Base-by-base conservation (phyloP, 108 stramenopile genomes). In the Discostella stelligeroides region DNA sequence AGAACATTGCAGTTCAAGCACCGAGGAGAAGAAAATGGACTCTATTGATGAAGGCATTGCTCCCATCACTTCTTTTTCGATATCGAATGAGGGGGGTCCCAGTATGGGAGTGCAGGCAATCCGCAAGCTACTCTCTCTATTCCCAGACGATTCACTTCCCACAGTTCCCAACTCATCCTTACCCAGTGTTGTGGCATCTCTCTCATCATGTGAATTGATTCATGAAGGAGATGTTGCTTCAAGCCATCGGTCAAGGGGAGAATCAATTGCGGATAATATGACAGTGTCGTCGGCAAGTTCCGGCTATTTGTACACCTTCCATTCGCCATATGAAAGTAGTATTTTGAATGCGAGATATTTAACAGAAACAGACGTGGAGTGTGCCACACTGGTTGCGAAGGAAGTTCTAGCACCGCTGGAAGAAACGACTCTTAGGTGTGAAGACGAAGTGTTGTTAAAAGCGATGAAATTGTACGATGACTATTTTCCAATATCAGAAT, bases 321-420 rank as follows among this genome's bases (percentile, higher is more conserved):
- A 63, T 7, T 61, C 81, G 12, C 95, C 97, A 0, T 93, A 84
- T 61, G 81, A 81, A 23, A 84, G 90, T 14, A 69, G 28, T 1
- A 74, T 96, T 13, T 30, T 82, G 14, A 54, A 48, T 37, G 93
- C 95, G 0, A 58, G 91, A 27, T 96, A 95, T 78, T 74, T 98
- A 47, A 92, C 94, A 7, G 80, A 73, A 8, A 88, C 90, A 1
- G 68, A 79, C 38, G 66, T 64, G 0, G 80, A 84, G 9, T 91
- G 84, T 45, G 89, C 91, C 3, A 61, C 48, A 45, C 48, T 70
- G 60, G 83, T 72, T 20, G 45, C 68, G 18, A 51, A 48, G 20
- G 48, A 28, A 47, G 48, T 68, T 59, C 59, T 18, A 34, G 62
- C 42, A 47, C 43, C 28, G 20, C 43, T 13, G 5, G 67, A 27